Evolutionary conservation across 441 rosid species (phyloP).

Genomic region (Adansonia gregorii): DNA sequence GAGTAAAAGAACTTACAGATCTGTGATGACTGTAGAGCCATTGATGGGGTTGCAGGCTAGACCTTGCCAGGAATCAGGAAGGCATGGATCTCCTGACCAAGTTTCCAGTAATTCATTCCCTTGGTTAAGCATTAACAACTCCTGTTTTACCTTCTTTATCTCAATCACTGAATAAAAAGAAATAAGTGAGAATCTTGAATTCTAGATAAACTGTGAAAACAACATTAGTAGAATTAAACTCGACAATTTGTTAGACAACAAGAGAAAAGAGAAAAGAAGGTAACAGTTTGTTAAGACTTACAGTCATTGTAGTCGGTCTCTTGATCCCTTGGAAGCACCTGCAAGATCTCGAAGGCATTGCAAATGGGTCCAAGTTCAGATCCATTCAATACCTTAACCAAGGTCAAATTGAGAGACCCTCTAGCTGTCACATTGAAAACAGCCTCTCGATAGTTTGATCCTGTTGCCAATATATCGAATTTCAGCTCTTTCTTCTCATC

Average conservation of each 20-base stretch:
- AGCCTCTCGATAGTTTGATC: constrained; percentile 47
- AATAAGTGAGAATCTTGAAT: not conserved
- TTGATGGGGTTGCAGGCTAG: constrained; percentile 42
- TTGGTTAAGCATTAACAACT: constrained; percentile 41
- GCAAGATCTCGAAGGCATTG: constrained; percentile 71
- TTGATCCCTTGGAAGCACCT: constrained; percentile 40
- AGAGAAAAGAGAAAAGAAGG: too few species aligned
- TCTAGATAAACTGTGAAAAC: not conserved
- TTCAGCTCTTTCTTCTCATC: constrained; percentile 29
- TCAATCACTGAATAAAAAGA: constrained; percentile 43
- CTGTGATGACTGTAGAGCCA: constrained; percentile 44
- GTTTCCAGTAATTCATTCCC: constrained; percentile 36
- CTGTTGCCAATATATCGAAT: constrained; percentile 50
- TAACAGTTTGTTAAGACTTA: constrained; percentile 27
- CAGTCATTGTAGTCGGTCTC: constrained; percentile 52
- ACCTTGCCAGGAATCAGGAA: constrained; percentile 56
- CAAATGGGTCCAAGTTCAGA: constrained; percentile 61
- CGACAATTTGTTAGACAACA: too few species aligned
- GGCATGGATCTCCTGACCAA: constrained; percentile 82
- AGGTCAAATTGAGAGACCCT: constrained; percentile 58
- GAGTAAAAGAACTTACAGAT: constrained; percentile 48
- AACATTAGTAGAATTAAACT: not conserved
- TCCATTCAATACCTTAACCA: constrained; percentile 47
- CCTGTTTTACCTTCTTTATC: constrained; percentile 41
- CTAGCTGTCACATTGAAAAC: constrained; percentile 42